phyloP scores from a whole-genome alignment of 208 protist species.

The Trypanosoma cruzi region DNA sequence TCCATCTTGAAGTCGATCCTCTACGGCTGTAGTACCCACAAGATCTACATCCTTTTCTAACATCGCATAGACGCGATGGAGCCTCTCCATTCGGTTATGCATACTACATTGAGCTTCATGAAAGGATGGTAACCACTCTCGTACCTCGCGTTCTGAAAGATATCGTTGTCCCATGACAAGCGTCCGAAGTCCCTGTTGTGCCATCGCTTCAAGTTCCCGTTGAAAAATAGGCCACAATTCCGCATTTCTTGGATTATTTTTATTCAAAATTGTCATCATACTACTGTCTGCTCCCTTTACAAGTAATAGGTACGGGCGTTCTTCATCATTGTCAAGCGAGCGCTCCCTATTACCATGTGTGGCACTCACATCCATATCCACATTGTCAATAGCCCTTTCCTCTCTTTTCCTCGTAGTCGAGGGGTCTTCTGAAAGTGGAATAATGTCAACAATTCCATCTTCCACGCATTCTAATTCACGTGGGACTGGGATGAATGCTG shows the following conservation, averaged over 20 bases:
- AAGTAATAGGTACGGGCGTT: conserved; percentile 53
- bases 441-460: background rate
- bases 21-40: conserved; percentile 95
- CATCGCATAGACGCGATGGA: too few relatives aligned
- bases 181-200: conserved; percentile 69
- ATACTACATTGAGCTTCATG: conserved; percentile 65
- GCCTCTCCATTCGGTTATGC: conserved; percentile 77
- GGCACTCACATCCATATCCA: background rate
- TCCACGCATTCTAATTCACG: too few relatives aligned
- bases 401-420: background rate
- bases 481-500: too few relatives aligned
- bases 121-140: conserved; percentile 60
- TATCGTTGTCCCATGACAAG: conserved; percentile 70
- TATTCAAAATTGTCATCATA: conserved; percentile 78
- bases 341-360: too few relatives aligned
- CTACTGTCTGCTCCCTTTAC: conserved; percentile 88
- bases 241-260: conserved; percentile 40
- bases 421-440: background rate
- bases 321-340: too few relatives aligned
- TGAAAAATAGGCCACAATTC: conserved; percentile 36
- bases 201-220: conserved; percentile 51
- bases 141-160: conserved; percentile 53
- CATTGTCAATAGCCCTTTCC: background rate
- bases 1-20: conserved; percentile 97
- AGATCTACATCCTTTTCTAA: conserved; percentile 83